Base-by-base conservation (phyloP, 257 asterid genomes). In the Solanum pimpinellifolium region DNA sequence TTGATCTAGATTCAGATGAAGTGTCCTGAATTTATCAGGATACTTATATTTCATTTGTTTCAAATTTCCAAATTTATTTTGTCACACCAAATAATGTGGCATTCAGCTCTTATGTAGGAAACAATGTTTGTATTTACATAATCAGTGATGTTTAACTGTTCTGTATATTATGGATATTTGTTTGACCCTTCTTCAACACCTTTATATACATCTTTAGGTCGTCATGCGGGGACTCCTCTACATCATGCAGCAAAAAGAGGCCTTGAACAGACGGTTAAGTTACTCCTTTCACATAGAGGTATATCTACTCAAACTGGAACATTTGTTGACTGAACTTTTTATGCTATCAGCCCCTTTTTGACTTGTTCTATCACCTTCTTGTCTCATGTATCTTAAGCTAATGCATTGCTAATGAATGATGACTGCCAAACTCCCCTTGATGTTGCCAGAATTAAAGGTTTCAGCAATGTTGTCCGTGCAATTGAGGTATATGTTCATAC, bases 221-320 rank as follows among this genome's bases (percentile, higher is more conserved):
- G 93, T 20, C 94, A 93, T 85, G 98, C 96, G 49, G 99, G 99
- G 75, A 95, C 99, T 85, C 98, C 99, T 59, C 90, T 97, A 70
- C 99, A 97, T 91, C 98, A 96, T 92, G 99, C 99, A 92, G 97
- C 99, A 65, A 94, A 94, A 93, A 93, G 99, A 89, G 98, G 99
- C 56, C 99, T 96, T 83, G 97, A 95, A 37, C 97, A 92, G 90
- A 95, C 99, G 25, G 98, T 96, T 80, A 94, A 93, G 92, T 89
- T 95, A 90, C 99, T 97, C 92, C 95, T 96, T 87, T 92, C 95
- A 74, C 92, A 92, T 90, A 98, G 98, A 96, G 99, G 99, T 96
- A 46, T 86, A 91, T 35, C 84, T 73, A 27, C 70, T 69, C 37
- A 47, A 85, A 21, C 35, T 66, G 66, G 59, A 14, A 47, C 68